A percentile compares a stretch with the other conserved stretches of the same genome.
Evolutionary conservation across 495 filamentous ascomycete species (phyloP).

Genomic region (Xeromyces bisporus): DNA sequence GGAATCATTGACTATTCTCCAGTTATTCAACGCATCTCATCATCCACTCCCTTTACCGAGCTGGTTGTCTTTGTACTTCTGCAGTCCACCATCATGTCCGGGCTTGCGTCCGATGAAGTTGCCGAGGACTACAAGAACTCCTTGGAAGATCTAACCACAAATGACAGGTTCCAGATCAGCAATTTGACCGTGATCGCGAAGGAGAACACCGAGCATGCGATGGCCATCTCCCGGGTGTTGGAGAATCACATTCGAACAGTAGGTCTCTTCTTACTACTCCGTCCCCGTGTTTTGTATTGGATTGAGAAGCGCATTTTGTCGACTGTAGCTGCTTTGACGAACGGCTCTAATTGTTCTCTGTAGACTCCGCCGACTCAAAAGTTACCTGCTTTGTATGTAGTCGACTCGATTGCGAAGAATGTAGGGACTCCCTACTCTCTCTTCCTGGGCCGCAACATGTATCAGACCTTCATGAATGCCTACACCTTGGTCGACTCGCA

Average conservation of each 20-base stretch:
- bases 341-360: slow-evolving; percentile 22
- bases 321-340: slow-evolving; percentile 11
- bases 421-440: slow-evolving; percentile 93
- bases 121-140: slow-evolving; percentile 90
- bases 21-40: neutral
- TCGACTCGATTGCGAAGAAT: slow-evolving; percentile 97
- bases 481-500: slow-evolving; percentile 70
- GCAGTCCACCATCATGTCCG: slow-evolving; percentile 48
- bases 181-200: slow-evolving; percentile 91
- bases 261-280: no score
- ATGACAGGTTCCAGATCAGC: slow-evolving; percentile 83
- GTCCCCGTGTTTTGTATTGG: slow-evolving; percentile 1
- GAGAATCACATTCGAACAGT: slow-evolving; percentile 88
- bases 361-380: slow-evolving; percentile 77
- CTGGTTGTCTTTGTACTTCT: slow-evolving; percentile 6
- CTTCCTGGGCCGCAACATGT: slow-evolving; percentile 82
- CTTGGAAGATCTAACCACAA: slow-evolving; percentile 73
- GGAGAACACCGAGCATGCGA: slow-evolving; percentile 87
- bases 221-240: slow-evolving; percentile 74
- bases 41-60: neutral
- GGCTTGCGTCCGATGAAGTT: slow-evolving; percentile 66
- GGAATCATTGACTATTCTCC: neutral
- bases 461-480: slow-evolving; percentile 87
- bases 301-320: slow-evolving; percentile 3
- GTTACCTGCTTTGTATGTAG: slow-evolving; percentile 87